phyloP scores from a whole-genome alignment of 1,284 basidiomycete species.

The Austroboletus niveus region DNA sequence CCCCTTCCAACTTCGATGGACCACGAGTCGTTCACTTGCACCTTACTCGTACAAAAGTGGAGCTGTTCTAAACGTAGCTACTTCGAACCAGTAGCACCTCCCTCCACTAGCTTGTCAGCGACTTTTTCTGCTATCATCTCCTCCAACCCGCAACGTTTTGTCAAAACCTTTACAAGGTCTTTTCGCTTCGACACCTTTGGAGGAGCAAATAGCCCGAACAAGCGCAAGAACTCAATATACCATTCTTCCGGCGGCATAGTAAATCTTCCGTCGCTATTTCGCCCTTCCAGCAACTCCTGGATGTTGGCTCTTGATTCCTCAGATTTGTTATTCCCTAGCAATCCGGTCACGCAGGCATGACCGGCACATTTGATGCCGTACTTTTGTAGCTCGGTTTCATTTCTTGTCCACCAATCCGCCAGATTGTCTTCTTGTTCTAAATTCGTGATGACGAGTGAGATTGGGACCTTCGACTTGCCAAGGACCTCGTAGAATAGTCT shows the following conservation, averaged over 20 bases:
- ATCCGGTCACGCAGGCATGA: constrained; percentile 33
- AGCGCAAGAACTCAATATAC: constrained; percentile 24
- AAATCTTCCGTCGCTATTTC: constrained; percentile 16
- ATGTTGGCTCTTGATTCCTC: constrained; percentile 23
- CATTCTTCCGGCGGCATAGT: constrained; percentile 30
- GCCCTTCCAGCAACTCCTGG: constrained; percentile 12
- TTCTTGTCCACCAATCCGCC: constrained; percentile 34
- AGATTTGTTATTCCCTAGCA: constrained; percentile 28
- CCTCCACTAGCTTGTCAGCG: constrained; percentile 12
- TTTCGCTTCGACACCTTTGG: constrained; percentile 26
- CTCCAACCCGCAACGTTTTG: constrained; percentile 29
- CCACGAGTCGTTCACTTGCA: no score
- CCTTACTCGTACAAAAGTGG: no score
- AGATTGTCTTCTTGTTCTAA: constrained; percentile 35
- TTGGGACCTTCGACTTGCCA: constrained; percentile 35
- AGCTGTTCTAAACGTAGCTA: no score
- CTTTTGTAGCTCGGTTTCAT: constrained; percentile 19
- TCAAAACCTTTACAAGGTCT: constrained; percentile 24
- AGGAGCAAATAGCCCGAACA: constrained; percentile 26
- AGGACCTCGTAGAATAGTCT: constrained; percentile 36
- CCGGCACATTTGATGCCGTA: constrained; percentile 24
- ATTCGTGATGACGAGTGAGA: constrained; percentile 38
- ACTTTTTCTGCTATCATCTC: constrained; percentile 19
- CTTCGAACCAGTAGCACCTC: no score
- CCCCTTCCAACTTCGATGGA: no score